phyloP scores from a whole-genome alignment of 768 basidiomycete genomes.

The Russula emetica region DNA sequence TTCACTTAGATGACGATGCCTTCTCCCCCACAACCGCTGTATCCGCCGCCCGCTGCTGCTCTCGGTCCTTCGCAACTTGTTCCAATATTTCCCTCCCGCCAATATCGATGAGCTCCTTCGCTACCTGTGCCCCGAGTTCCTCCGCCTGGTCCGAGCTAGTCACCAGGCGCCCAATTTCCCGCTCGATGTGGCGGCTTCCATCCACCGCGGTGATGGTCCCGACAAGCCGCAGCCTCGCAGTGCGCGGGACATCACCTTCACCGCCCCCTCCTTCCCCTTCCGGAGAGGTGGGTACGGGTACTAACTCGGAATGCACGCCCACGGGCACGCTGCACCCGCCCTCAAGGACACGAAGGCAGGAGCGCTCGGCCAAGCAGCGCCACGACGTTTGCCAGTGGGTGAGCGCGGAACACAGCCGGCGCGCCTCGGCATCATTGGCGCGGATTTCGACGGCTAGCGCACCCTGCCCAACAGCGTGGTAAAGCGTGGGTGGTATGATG shows the following conservation, averaged over 20 bases:
- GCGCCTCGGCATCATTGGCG: conserved; percentile 53
- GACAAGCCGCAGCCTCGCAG: conserved; percentile 51
- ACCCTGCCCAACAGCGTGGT: conserved; percentile 92
- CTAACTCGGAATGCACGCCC: conserved; percentile 60
- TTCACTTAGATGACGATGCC: neutral
- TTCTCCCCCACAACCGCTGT: neutral
- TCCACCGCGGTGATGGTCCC: conserved; percentile 83
- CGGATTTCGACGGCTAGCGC: conserved; percentile 87
- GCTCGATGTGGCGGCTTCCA: conserved; percentile 68
- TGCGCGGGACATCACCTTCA: conserved; percentile 22
- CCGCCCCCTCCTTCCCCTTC: conserved; percentile 29
- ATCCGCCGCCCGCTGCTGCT: conserved; percentile 38
- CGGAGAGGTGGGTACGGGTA: conserved; percentile 30
- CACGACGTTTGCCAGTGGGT: conserved; percentile 77
- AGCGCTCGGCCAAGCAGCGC: conserved; percentile 79
- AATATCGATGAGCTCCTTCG: conserved; percentile 53
- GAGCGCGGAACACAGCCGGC: conserved; percentile 59
- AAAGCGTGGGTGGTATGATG: conserved; percentile 67
- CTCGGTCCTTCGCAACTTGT: conserved; percentile 71
- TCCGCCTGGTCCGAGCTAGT: conserved; percentile 57
- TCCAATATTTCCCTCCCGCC: conserved; percentile 81
- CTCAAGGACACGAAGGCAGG: conserved; percentile 82
- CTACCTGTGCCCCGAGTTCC: conserved; percentile 61
- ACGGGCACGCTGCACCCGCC: conserved; percentile 98
- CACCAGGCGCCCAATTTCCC: conserved; percentile 53